Evolutionary conservation across 345 rosid species (phyloP).

Genomic region (Firmiana major): DNA sequence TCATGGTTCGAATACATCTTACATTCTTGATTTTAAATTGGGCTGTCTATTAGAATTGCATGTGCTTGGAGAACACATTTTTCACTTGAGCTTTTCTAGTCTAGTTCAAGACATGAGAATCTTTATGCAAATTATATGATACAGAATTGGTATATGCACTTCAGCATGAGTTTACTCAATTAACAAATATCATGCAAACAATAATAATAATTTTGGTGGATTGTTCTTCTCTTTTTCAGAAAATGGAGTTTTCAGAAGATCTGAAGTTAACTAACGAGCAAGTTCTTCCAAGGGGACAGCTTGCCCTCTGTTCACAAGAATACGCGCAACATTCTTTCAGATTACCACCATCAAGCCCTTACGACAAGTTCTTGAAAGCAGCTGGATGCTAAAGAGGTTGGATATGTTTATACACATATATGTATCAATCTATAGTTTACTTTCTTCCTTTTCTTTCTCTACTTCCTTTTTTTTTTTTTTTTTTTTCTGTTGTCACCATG

Average conservation of each 20-base stretch:
- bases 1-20: background rate
- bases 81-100: background rate
- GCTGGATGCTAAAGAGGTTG: conserved; percentile 60
- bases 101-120: background rate
- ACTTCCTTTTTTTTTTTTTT: background rate
- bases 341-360: conserved; percentile 85
- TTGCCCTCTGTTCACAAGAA: conserved; percentile 34
- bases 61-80: background rate
- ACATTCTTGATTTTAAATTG: background rate
- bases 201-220: background rate
- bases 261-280: conserved; percentile 11
- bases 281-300: conserved; percentile 32
- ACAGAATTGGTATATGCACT: background rate
- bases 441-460: background rate
- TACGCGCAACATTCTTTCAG: conserved; percentile 54
- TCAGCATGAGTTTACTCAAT: background rate
- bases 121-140: no score
- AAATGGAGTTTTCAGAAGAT: conserved; percentile 27
- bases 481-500: background rate
- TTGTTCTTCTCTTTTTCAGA: conserved; percentile 35
- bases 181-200: background rate
- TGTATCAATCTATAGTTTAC: background rate
- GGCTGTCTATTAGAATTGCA: no score
- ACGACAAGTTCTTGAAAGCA: conserved; percentile 80
- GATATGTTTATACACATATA: background rate